These are phyloP conservation scores for Phtheirospermum japonicum DNA, from an alignment of 257 asterid species.

Conservation along the genomic window DNA sequence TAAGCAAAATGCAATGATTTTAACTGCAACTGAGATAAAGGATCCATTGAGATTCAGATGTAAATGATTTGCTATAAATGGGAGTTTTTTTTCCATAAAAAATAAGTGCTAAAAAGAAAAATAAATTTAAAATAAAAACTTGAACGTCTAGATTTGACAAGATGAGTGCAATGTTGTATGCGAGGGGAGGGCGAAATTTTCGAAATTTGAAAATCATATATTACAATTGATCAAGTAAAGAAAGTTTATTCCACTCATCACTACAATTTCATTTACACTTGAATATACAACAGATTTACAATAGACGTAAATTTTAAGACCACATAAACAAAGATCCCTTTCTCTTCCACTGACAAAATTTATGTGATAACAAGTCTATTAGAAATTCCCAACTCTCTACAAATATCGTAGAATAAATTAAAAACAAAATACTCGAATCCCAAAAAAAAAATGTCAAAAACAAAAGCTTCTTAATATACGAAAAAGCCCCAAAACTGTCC, in stretches of 20 bases:
- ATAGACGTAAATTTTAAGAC: no score
- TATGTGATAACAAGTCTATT: no score
- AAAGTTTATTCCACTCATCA: not conserved
- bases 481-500: conserved; percentile 10
- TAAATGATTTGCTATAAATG: not conserved
- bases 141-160: not conserved
- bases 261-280: not conserved
- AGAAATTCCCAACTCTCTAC: no score
- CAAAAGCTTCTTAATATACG: not conserved
- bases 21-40: conserved; percentile 18
- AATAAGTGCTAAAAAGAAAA: not conserved
- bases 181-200: no score
- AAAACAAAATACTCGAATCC: not conserved
- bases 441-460: conserved; percentile 6
- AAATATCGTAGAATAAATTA: no score
- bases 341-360: no score
- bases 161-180: no score
- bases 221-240: not conserved
- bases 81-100: not conserved
- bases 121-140: no score
- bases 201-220: no score
- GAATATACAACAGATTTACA: not conserved
- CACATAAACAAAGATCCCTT: no score
- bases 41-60: not conserved
- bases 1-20: conserved; percentile 13